Conservation (phyloP, 805 yeast species). For the Ogataea nonfermentans region DNA sequence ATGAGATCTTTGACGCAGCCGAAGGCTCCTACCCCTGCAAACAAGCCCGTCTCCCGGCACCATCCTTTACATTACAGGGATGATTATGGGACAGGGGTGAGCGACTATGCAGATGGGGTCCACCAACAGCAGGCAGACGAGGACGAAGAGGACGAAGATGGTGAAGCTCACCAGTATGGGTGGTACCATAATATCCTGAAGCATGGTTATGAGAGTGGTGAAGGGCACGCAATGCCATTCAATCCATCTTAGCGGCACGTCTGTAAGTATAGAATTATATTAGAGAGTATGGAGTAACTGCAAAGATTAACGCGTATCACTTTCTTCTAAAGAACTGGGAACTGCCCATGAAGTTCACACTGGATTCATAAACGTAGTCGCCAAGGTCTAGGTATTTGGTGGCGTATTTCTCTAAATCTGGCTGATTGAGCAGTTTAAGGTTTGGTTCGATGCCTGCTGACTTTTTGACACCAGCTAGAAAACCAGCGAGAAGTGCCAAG, state of each 20-base stretch:
- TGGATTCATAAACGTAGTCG: conserved; percentile 75
- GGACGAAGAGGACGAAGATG: conserved; percentile 32
- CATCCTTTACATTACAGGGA: conserved; percentile 48
- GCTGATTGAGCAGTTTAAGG: conserved; percentile 44
- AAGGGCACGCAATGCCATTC: conserved; percentile 31
- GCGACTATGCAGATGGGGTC: conserved; percentile 11
- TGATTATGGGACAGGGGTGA: conserved; percentile 7
- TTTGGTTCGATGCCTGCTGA: conserved; percentile 68
- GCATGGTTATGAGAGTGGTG: conserved; percentile 6
- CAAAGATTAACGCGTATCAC: conserved; percentile 21
- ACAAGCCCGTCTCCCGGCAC: conserved; percentile 50
- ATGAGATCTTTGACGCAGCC: conserved; percentile 55
- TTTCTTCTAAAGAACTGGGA: conserved; percentile 71
- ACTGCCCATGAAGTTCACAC: conserved; percentile 65
- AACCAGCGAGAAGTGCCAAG: conserved; percentile 59
- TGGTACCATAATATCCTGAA: conserved; percentile 32
- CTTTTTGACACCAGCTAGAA: conserved; percentile 70
- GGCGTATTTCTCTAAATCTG: conserved; percentile 49
- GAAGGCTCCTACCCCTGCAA: conserved; percentile 25
- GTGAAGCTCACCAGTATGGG: conserved; percentile 35
- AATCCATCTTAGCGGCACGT: conserved; percentile 27
- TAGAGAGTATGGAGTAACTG: not conserved
- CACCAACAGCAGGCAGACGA: conserved; percentile 14
- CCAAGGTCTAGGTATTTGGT: conserved; percentile 76
- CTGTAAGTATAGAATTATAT: not conserved